Base-by-base conservation (phyloP, 2,329 filamentous ascomycete genomes). In the Drechslerella coelobrocha region DNA sequence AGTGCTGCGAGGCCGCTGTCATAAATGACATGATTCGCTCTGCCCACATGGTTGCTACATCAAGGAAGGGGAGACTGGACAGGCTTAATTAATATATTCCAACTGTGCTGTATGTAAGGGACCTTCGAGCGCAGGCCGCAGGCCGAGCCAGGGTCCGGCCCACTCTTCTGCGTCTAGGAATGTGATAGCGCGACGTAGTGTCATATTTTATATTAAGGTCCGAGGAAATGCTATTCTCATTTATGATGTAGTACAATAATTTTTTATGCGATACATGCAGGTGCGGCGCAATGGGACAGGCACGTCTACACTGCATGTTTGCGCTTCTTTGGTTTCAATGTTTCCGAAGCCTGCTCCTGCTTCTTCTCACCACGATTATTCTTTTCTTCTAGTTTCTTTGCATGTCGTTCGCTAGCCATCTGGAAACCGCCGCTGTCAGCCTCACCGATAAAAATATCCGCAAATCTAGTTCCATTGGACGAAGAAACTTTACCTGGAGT, bases 391-490 rank as follows among this genome's bases (percentile, higher is more conserved):
- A 26, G 48, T 24, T 61, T 50, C 34, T 39, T 10, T n/a, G 56
- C 47, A 31, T 68, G 52, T 17, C 52, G 60, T 27, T 68, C 61
- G 9, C 56, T 61, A 3, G 61, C 69, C 3, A 61, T 59, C 62
- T 72, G 29, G 41, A 37, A 50, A 19, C 12, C 7, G 29, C 41
- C 24, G 34, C 12, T 29, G n/a, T n/a, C n/a, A n/a, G n/a, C n/a
- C n/a, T 19, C 12, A 47, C 48, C 23, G 2, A 51, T 55, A n/a
- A 53, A 69, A 74, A 0, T 76, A 19, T 4, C 29, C 34, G 26
- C 77, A 62, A 76, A 76, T 45, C 74, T 76, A 56, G 77, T 76
- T 23, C 76, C 73, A 19, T 76, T 76, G 24, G 77, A 68, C 56
- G 78, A 74, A 53, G 77, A 77, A 1, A 75, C 77, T 77, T 51